Conservation (phyloP, 2,329 filamentous ascomycete genomes). For the Chrysoporthe cubensis region DNA sequence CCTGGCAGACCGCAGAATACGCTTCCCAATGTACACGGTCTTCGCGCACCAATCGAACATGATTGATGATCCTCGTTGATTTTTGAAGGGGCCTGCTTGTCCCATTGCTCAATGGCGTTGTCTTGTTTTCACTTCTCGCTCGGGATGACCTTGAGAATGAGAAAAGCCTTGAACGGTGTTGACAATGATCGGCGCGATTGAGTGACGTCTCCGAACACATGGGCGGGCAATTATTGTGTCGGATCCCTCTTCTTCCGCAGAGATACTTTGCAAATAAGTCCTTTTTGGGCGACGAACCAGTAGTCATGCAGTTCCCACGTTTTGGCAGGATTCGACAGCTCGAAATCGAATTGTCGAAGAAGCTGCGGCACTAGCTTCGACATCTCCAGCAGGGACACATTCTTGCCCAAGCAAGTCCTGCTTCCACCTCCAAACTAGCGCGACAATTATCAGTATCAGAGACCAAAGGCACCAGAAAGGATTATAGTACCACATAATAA, state of each 20-base stretch:
- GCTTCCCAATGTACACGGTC: no score
- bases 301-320: slow-evolving; percentile 14
- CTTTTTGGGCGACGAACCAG: slow-evolving; percentile 12
- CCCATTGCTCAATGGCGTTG: no score
- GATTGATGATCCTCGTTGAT: no score
- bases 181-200: no score
- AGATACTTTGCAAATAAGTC: slow-evolving; percentile 5
- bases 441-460: background rate
- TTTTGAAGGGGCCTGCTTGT: no score
- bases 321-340: slow-evolving; percentile 28
- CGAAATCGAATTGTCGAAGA: slow-evolving; percentile 40
- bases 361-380: slow-evolving; percentile 46
- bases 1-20: no score
- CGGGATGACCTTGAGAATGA: no score
- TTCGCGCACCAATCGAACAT: no score
- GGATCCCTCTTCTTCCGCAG: background rate
- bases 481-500: no score
- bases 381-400: slow-evolving; percentile 50
- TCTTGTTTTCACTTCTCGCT: no score
- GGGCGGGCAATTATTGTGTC: background rate
- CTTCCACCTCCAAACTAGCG: slow-evolving; percentile 33
- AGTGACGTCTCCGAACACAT: background rate
- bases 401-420: slow-evolving; percentile 48
- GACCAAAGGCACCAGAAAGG: no score
- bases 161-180: no score